Evolutionary conservation across 768 basidiomycete genomes (phyloP).

Genomic region (Megacollybia marginata): DNA sequence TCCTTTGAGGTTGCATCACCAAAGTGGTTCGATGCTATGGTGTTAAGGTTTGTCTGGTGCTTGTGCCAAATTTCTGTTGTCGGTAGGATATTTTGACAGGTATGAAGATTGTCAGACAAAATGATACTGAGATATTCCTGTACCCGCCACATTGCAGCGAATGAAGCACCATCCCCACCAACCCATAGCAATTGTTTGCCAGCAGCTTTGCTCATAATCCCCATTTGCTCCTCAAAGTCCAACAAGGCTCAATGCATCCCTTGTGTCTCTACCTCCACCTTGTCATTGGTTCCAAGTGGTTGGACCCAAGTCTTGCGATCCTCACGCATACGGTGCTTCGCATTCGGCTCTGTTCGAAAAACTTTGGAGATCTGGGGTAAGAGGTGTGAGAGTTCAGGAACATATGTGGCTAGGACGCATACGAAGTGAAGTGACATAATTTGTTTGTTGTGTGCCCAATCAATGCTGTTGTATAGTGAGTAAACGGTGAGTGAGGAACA

Average conservation of each 20-base stretch:
- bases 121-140: too few species aligned
- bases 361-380: constrained; percentile 7
- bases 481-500: constrained; percentile 9
- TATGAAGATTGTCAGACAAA: too few species aligned
- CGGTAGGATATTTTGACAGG: too few species aligned
- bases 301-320: constrained; percentile 12
- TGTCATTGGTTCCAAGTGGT: constrained; percentile 15
- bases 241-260: constrained; percentile 14
- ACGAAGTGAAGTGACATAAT: constrained; percentile 16
- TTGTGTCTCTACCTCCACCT: constrained; percentile 13
- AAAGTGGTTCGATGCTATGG: too few species aligned
- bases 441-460: constrained; percentile 9
- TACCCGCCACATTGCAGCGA: too few species aligned
- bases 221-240: constrained; percentile 12
- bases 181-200: constrained; percentile 2
- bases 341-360: constrained; percentile 9
- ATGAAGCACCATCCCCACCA: not conserved
- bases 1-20: too few species aligned
- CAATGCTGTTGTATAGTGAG: constrained; percentile 9
- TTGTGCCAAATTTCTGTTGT: too few species aligned
- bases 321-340: constrained; percentile 12
- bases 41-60: too few species aligned
- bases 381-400: constrained; percentile 12
- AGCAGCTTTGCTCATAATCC: constrained; percentile 8
- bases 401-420: constrained; percentile 10